Evolutionary conservation across 768 basidiomycete species (phyloP), one percentile per base, ranked within the genome.

Genomic region (Termitomyces titanicus): DNA sequence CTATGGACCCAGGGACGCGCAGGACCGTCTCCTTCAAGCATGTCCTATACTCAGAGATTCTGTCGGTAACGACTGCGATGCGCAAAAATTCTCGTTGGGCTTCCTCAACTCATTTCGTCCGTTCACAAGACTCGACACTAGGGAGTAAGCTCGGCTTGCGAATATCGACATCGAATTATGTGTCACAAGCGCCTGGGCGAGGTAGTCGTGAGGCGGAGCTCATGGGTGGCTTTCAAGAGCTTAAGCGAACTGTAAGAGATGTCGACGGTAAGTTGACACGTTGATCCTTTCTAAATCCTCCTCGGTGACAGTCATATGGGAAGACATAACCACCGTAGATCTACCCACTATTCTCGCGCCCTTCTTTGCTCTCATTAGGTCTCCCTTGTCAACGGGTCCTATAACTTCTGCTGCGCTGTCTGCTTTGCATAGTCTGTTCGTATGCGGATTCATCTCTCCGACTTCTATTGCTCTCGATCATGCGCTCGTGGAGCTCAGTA

Each of bases 21-120:
- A 67, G 64, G 56, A 63, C 70, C 50, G 77, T 84, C 52, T 81
- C 86, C n/a, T 70, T 75, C 45, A 86, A 85, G 55, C 89, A 94
- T 79, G 81, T 97, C 40, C 70, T 98, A 33, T 84, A 90, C 58
- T 88, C 94, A 40, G 94, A 98, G 76, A 89, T 98, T 57, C 80
- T 94, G 48, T 79, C 91, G 17, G 92, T 98, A 61, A 97, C 94
- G 34, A 89, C 92, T 2, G 81, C 85, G 18, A 98, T 99, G 95
- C 90, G 96, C 70, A 93, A 94, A 77, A 98, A 98, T 73, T 94
- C 95, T 44, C 84, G 97, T 42, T 98, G 96, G 96, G 89, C 95
- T 17, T 84, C 89, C 12, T 81, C 82, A 43, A 81, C 80, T 25
- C 82, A 85, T 64, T 81, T 81, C 24, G 77, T 83, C 63, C 77